phyloP scores from a whole-genome alignment of 345 rosid genomes.

The Brassica incana region DNA sequence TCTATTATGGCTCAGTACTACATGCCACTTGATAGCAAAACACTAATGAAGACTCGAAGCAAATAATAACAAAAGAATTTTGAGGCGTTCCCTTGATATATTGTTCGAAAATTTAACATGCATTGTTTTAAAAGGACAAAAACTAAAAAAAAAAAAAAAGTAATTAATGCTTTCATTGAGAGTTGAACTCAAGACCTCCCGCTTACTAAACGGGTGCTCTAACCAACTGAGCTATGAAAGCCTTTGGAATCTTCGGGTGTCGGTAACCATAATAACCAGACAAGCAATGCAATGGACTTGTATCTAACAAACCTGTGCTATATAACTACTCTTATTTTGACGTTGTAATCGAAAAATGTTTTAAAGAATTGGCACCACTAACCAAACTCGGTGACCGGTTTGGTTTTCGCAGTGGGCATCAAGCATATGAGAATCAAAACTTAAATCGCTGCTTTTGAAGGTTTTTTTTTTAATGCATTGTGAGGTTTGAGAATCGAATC shows the following conservation, averaged over 20 bases:
- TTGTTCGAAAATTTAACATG: neutral
- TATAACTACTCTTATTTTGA: neutral
- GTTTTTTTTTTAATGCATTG: no score
- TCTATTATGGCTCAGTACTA: neutral
- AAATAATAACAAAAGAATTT: neutral
- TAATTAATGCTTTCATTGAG: constrained; percentile 51
- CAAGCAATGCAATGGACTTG: no score
- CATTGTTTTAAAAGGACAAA: neutral
- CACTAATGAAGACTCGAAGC: neutral
- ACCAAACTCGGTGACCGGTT: no score
- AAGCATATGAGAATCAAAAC: no score
- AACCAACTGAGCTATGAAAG: constrained; percentile 92
- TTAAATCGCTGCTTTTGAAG: no score
- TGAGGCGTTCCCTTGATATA: neutral
- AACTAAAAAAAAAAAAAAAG: neutral
- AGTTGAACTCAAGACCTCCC: constrained; percentile 98
- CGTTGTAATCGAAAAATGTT: no score
- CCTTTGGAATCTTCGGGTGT: neutral
- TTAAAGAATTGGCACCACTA: no score
- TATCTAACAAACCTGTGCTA: neutral
- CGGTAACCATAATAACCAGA: no score
- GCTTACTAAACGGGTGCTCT: constrained; percentile 96
- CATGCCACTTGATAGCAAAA: neutral
- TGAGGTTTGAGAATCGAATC: no score
- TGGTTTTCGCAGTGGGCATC: no score